Conservation (phyloP, 2,329 filamentous ascomycete genomes). For the Botrytis tulipae region DNA sequence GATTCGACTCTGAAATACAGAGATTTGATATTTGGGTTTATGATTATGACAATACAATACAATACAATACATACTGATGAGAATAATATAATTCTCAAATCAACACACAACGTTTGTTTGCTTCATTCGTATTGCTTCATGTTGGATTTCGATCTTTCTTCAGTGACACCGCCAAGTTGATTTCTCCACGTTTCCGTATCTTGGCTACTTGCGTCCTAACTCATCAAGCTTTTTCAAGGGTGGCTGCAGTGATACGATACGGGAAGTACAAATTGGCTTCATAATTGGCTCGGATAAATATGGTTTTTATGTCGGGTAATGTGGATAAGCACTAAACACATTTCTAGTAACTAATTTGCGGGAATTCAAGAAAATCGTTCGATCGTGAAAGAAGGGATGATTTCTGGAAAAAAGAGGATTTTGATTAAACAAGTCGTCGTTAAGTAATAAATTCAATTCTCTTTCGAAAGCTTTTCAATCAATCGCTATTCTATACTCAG, state of each 20-base stretch:
- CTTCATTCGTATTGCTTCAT: not conserved
- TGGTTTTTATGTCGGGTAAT: not conserved
- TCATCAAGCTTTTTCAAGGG: not conserved
- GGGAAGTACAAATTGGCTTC: too few relatives aligned
- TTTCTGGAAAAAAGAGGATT: not conserved
- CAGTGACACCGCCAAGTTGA: not conserved
- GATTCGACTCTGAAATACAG: slow-evolving; percentile 8
- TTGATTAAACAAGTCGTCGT: not conserved
- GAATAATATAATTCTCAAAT: not conserved
- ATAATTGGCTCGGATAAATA: not conserved
- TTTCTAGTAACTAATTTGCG: not conserved
- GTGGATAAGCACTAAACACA: not conserved
- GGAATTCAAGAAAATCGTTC: not conserved
- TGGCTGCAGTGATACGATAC: not conserved
- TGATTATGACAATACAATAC: not conserved
- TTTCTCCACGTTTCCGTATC: slow-evolving; percentile 12
- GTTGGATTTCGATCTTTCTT: not conserved
- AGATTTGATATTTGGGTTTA: not conserved
- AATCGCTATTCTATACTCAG: not conserved
- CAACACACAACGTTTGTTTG: not conserved
- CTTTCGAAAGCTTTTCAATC: not conserved
- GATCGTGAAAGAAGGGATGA: not conserved
- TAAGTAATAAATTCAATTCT: not conserved
- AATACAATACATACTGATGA: not conserved
- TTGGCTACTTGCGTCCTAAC: not conserved